Evolutionary conservation across 805 yeast species (phyloP), one percentile per base, ranked within the genome.

Genomic region (Scheffersomyces amazonensis): DNA sequence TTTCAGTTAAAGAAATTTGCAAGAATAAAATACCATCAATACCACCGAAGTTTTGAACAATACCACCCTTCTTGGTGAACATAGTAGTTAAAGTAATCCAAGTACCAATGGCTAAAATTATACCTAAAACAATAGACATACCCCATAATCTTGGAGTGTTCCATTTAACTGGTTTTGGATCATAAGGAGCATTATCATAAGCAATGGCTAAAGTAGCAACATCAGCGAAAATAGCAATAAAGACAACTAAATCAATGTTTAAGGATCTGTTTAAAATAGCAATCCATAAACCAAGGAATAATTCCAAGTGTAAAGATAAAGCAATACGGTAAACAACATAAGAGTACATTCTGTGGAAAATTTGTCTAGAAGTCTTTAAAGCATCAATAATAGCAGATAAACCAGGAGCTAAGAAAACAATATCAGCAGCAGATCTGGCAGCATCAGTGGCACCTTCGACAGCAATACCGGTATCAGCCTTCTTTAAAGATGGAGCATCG

Each of bases 271-370:
- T 83, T 72, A 88, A 77, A 67, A 89, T 88, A 58, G 95, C 96
- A 78, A 88, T 87, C 96, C 96, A 89, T 66, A 88, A 76, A 76
- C 96, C 96, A 59, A 89, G 75, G 84, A 88, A 88, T 60, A 88
- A 72, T 75, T 89, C 96, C 78, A 88, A 83, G 75, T 88, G 96
- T 62, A 88, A 78, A 47, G 96, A 89, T 65, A 88, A 75, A 64
- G 96, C 96, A 69, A 89, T 89, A 79, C 96, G 90, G 90, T 89
- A 89, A 60, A 88, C 96, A 74, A 89, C 96, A 73, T 89, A 89
- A 56, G 96, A 80, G 81, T 89, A 88, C 96, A 89, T 89, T 78
- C 96, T 85, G 90, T 89, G 96, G 95, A 87, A 87, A 82, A 87
- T 87, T 73, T 87, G 95, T 74, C 96, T 80, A 49, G 96, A 87